Base-by-base conservation (phyloP, 169 alveolate species). In the Cryptosporidium xiaoi region DNA sequence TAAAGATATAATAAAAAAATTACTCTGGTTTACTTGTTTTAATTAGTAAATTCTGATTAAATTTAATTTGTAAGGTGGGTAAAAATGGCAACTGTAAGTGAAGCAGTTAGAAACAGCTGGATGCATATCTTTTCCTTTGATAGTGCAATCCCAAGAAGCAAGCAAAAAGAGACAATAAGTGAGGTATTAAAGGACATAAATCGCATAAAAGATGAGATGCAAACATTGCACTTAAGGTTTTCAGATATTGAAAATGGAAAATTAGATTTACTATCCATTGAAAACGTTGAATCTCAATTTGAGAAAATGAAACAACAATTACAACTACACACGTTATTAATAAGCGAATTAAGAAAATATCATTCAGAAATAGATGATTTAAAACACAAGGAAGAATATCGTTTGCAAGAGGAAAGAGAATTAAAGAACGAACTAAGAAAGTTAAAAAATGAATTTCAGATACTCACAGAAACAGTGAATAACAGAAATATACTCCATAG, bases 141-240 rank as follows among this genome's bases (percentile, higher is more conserved):
- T 56, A 77, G 87, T 62, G 87, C 87, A 34, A 77, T 77, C 34
- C 87, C 87, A 16, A 77, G 87, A 10, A 62, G 71, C 27, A 55
- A 62, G 33, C 69, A 77, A 50, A 77, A 64, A 15, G 87, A 77
- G 48, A 60, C 87, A 5, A 77, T 77, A 18, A 53, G 77, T 46
- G 87, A 56, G 40, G 87, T 77, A 7, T 34, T 77, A 33, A 77
- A 77, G 31, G 87, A 77, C 12, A 58, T 77, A 15, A 77, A 77
- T 77, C 87, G 87, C 64, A 77, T 77, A 18, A 77, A 77, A 27
- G 87, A 77, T 77, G 87, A 77, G 48, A 62, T 77, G 71, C 87
- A 77, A 18, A 77, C 87, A 44, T 46, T 77, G 6, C 87, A 77
- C 40, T 44, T 77, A 27, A 34, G 87, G 48, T 77, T 77, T 48